Evolutionary conservation across 2,329 filamentous ascomycete genomes (phyloP).

Genomic region (Talaromyces sp.): DNA sequence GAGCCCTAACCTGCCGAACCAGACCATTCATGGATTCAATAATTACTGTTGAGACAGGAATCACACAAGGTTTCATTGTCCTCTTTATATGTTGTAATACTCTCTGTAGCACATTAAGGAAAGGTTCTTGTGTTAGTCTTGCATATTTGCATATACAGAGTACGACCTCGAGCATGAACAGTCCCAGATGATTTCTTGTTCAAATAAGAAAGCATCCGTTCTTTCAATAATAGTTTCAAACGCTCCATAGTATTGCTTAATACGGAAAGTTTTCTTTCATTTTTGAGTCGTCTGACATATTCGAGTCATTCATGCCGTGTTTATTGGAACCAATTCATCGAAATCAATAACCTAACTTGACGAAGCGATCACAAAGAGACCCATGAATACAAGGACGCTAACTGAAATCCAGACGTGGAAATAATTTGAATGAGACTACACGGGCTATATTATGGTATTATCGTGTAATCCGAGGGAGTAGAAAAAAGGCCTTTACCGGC

Average conservation of each 20-base stretch:
- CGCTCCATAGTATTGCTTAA: neutral
- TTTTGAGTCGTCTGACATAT: neutral
- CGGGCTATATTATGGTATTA: neutral
- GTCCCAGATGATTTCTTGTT: neutral
- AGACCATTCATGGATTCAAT: neutral
- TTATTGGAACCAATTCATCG: neutral
- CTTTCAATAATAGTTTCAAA: neutral
- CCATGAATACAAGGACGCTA: neutral
- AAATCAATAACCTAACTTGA: neutral
- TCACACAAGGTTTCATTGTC: neutral
- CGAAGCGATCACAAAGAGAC: neutral
- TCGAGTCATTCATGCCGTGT: neutral
- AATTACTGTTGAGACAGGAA: neutral
- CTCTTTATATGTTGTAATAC: neutral
- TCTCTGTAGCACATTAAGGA: neutral
- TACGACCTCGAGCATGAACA: neutral
- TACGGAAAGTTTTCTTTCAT: neutral
- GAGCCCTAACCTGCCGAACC: neutral
- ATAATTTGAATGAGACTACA: neutral
- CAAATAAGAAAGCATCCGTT: neutral
- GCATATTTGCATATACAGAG: neutral
- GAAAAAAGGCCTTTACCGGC: neutral
- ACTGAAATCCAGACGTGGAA: neutral
- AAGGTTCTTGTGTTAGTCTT: neutral
- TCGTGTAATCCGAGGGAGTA: neutral